Evolutionary conservation across 192 early-diverging fungal species (phyloP).

Genomic region (Podila epigama): DNA sequence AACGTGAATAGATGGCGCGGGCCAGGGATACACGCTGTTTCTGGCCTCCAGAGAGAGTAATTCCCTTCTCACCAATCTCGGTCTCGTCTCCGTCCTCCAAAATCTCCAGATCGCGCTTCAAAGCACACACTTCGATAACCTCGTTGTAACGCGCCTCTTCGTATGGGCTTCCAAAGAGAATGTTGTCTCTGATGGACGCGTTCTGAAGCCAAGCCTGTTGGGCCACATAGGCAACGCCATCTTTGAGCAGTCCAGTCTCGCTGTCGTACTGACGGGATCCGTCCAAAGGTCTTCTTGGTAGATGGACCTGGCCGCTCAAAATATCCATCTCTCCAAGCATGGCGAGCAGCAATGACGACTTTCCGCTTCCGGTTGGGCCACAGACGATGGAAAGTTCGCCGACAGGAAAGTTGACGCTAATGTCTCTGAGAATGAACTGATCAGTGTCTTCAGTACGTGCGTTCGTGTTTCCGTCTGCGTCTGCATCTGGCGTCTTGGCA

Average conservation of each 20-base stretch:
- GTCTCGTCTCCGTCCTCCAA: constrained; percentile 82
- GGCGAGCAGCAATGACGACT: constrained; percentile 74
- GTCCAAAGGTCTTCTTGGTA: constrained; percentile 38
- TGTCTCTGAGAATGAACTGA: constrained; percentile 60
- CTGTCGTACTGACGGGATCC: constrained; percentile 34
- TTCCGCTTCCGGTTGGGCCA: constrained; percentile 84
- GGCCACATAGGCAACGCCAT: constrained; percentile 82
- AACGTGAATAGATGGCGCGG: constrained; percentile 71
- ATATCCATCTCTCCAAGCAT: constrained; percentile 80
- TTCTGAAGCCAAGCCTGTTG: constrained; percentile 73
- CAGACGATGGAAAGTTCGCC: constrained; percentile 73
- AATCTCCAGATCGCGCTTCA: constrained; percentile 81
- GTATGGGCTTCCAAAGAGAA: constrained; percentile 80
- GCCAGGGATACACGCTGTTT: constrained; percentile 81
- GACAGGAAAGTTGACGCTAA: constrained; percentile 64
- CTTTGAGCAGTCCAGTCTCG: constrained; percentile 41
- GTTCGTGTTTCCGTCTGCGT: neutral
- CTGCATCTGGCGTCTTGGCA: constrained; percentile 29
- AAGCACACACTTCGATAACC: constrained; percentile 77
- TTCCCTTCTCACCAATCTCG: constrained; percentile 84
- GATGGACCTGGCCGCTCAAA: constrained; percentile 29
- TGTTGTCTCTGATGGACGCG: constrained; percentile 73
- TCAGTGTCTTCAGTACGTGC: constrained; percentile 28
- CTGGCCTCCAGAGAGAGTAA: constrained; percentile 79
- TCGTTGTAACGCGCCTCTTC: constrained; percentile 69